Conservation (phyloP, 2,329 filamentous ascomycete species). For the Pseudopyrenochaeta lycopersici region DNA sequence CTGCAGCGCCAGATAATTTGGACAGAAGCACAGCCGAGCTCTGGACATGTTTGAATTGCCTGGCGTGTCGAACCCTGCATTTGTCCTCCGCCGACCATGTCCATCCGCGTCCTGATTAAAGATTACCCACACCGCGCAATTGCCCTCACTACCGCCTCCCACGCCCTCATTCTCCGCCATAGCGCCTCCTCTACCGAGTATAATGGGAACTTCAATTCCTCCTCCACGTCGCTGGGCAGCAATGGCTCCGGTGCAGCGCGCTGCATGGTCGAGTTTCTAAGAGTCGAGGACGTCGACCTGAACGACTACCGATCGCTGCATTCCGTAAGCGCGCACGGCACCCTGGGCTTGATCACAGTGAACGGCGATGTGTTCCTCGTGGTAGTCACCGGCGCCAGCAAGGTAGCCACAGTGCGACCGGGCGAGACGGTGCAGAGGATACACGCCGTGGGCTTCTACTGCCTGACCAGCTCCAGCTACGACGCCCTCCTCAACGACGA, state of each 20-base stretch:
- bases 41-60: conserved; percentile 34
- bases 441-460: conserved; percentile 87
- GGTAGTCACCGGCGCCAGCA: conserved; percentile 80
- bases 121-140: conserved; percentile 89
- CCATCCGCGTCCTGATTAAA: conserved; percentile 81
- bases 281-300: conserved; percentile 70
- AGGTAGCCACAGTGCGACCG: conserved; percentile 82
- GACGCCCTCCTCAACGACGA: conserved; percentile 75
- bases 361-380: conserved; percentile 88
- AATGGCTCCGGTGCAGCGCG: conserved; percentile 54
- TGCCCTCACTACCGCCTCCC: conserved; percentile 79
- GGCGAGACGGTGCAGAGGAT: conserved; percentile 92
- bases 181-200: conserved; percentile 70
- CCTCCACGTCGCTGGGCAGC: conserved; percentile 60
- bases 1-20: conserved; percentile 1
- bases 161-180: conserved; percentile 86
- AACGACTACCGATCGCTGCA: conserved; percentile 80
- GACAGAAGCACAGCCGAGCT: conserved; percentile 2
- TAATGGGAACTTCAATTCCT: conserved; percentile 63
- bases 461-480: conserved; percentile 85
- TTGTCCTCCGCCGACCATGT: conserved; percentile 40
- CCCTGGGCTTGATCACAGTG: conserved; percentile 85
- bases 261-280: conserved; percentile 90
- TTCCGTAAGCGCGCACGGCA: conserved; percentile 80
- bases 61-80: conserved; percentile 9